phyloP scores from a whole-genome alignment of 2,329 filamentous ascomycete species.

The Botrytis paeoniae region DNA sequence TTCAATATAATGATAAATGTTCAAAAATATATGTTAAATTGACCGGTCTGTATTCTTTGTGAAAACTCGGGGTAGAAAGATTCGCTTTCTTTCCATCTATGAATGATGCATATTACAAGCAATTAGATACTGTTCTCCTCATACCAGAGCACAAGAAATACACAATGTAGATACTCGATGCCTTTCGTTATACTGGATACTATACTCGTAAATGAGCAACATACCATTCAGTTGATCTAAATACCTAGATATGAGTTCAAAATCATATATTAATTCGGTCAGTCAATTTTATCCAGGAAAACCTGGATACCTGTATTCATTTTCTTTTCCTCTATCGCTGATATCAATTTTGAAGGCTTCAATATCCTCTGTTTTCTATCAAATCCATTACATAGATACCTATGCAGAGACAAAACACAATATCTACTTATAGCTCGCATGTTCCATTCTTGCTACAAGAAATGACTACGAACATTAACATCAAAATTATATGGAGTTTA shows the following conservation, averaged over 20 bases:
- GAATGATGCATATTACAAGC: background rate
- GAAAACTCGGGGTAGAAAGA: background rate
- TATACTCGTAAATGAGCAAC: too few species aligned
- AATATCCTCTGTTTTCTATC: background rate
- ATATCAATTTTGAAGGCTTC: background rate
- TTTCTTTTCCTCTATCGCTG: background rate
- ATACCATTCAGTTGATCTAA: background rate
- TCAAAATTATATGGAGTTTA: background rate
- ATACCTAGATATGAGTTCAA: background rate
- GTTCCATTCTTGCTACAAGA: background rate
- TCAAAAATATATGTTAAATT: background rate
- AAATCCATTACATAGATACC: background rate
- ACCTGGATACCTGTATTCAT: background rate
- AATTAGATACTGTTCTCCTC: background rate
- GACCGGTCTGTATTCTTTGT: background rate
- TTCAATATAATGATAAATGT: too few species aligned
- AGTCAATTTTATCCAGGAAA: background rate
- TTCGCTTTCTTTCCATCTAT: background rate
- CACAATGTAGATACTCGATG: background rate
- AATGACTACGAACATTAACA: background rate
- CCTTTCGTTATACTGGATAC: too few species aligned
- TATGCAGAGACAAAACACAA: background rate
- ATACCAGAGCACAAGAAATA: background rate
- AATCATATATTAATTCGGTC: background rate
- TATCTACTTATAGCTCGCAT: background rate